Percentiles rank a stretch among this genome's conserved stretches.
Conservation (phyloP, 1,284 basidiomycete genomes). For the Meira nashicola region DNA sequence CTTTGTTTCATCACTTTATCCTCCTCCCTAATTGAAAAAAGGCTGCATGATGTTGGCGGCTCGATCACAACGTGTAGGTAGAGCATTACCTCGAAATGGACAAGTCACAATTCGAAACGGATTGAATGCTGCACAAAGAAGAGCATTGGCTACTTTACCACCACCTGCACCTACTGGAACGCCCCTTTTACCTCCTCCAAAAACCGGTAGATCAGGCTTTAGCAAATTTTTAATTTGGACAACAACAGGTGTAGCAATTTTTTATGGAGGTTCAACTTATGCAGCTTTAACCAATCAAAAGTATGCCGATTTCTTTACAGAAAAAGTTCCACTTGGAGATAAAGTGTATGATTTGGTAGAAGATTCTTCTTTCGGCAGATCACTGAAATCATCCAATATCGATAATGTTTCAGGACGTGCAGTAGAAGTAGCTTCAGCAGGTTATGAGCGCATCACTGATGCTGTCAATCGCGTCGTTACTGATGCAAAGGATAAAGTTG, state of each 20-base stretch:
- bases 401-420: constrained; percentile 37
- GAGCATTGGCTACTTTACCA: background rate
- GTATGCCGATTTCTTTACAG: constrained; percentile 70
- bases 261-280: constrained; percentile 47
- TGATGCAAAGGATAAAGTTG: constrained; percentile 32
- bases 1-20: no score
- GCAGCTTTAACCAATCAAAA: constrained; percentile 39
- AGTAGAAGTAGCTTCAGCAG: constrained; percentile 58
- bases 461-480: constrained; percentile 32
- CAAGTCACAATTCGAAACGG: background rate
- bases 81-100: no score
- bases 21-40: no score
- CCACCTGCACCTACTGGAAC: background rate
- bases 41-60: no score
- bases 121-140: background rate
- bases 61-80: no score
- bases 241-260: constrained; percentile 30
- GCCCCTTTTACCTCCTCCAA: background rate
- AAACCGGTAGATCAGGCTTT: background rate
- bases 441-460: constrained; percentile 45
- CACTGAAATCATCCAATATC: constrained; percentile 29
- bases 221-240: constrained; percentile 33
- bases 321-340: constrained; percentile 70
- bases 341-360: constrained; percentile 57
- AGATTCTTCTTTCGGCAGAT: constrained; percentile 31